A percentile compares a stretch with the other conserved stretches of the same genome.
These are phyloP conservation scores for Isabelozyma rhagii DNA, from an alignment of 805 yeast genomes.

Conservation along the genomic window DNA sequence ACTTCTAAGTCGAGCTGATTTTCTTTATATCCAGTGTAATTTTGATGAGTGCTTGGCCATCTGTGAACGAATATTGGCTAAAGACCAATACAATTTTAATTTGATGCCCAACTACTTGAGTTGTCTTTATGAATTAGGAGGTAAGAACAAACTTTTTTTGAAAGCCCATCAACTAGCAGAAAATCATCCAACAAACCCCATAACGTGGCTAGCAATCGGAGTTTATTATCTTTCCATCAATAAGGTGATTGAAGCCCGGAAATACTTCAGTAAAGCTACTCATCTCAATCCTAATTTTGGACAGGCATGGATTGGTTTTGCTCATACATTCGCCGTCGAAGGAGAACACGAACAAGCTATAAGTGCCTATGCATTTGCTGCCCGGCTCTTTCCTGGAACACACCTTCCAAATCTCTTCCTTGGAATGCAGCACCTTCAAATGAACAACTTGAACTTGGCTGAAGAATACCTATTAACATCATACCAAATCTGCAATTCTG, in stretches of 20 bases:
- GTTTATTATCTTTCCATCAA: conserved; percentile 77
- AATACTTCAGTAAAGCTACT: conserved; percentile 85
- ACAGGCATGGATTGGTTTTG: conserved; percentile 97
- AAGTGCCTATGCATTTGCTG: conserved; percentile 94
- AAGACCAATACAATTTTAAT: conserved; percentile 69
- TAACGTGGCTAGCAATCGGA: conserved; percentile 92
- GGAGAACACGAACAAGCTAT: conserved; percentile 99
- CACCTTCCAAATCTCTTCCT: conserved; percentile 86
- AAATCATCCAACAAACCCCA: conserved; percentile 71
- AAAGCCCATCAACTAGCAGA: conserved; percentile 85
- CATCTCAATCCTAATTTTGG: conserved; percentile 85
- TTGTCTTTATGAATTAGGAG: conserved; percentile 81
- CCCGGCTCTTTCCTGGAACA: conserved; percentile 84
- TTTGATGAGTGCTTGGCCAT: conserved; percentile 71
- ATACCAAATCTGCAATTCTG: conserved; percentile 72
- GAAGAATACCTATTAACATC: conserved; percentile 82
- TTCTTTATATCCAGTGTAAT: conserved; percentile 69
- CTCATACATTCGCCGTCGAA: conserved; percentile 95
- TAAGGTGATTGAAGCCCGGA: conserved; percentile 77
- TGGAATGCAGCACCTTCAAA: conserved; percentile 94
- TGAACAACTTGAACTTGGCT: conserved; percentile 78
- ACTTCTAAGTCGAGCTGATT: conserved; percentile 64
- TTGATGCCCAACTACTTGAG: conserved; percentile 78
- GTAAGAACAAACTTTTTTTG: conserved; percentile 73
- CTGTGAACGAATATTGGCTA: conserved; percentile 58